Base-by-base conservation (phyloP, 208 protist genomes). In the Leishmania aethiopica region DNA sequence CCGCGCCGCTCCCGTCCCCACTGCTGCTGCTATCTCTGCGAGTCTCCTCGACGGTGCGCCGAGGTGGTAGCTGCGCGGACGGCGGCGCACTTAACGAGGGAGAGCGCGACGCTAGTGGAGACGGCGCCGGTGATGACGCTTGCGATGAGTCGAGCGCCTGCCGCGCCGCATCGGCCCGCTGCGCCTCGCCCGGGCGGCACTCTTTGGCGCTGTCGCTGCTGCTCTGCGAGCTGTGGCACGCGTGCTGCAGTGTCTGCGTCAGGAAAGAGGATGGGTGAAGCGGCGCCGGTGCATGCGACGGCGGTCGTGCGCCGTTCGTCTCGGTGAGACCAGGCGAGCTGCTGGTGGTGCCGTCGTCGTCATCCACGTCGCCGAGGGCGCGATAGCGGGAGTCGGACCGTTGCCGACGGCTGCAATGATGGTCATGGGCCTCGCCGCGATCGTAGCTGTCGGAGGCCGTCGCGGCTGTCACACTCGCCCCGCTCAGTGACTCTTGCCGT, bases 211-310 rank as follows among this genome's bases (percentile, higher is more conserved):
- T 66, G n/a, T 32, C 60, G 59, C 59, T 47, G 57, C 28, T 40
- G 60, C 75, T 55, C n/a, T 10, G 60, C 51, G 11, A 66, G 4
- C 32, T 22, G 53, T n/a, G 37, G 22, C 32, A 22, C 51, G 45
- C 51, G 55, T 40, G n/a, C 69, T 1, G 47, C 53, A 37, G 28
- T 25, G 69, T 45, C 49, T 32, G 51, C 22, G 53, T 17, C 57
- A 53, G 53, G 49, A 55, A 55, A 3, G 35, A 28, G 15, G 25
- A 17, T 17, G 45, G 17, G 60, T 62, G 74, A 25, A 47, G 49
- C 73, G 53, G 28, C 78, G 77, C 76, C 17, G 72, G 78, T 8
- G 82, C 82, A 72, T 79, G 82, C 53, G 78, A 82, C 25, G 78
- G 82, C 40, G 78, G 77, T 42, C 78, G 82, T 2, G 59, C 77